A percentile compares a stretch with the other conserved stretches of the same genome.
These are phyloP conservation scores for Clarireedia paspali DNA, from an alignment of 2,329 filamentous ascomycete species.

Conservation along the genomic window DNA sequence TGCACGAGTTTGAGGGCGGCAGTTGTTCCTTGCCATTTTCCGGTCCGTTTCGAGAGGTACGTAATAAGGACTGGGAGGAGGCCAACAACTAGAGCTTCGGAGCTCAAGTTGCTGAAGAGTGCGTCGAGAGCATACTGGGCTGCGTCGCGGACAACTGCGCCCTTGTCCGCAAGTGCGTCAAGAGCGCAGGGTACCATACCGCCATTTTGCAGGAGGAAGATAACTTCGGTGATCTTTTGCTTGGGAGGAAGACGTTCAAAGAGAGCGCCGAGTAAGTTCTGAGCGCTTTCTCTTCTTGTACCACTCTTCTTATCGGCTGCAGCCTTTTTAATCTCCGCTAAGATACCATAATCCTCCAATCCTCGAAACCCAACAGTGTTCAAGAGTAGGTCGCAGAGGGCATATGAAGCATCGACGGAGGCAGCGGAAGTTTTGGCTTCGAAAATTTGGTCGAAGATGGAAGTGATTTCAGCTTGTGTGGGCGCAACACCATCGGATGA, in stretches of 20 bases:
- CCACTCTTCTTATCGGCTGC: conserved; percentile 91
- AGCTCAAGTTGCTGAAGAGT: conserved; percentile 68
- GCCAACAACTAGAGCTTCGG: conserved; percentile 77
- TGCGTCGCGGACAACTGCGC: conserved; percentile 77
- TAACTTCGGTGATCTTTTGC: conserved; percentile 70
- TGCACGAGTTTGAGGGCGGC: conserved; percentile 79
- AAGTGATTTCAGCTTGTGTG: conserved; percentile 56
- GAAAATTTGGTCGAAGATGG: conserved; percentile 60
- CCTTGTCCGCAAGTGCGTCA: conserved; percentile 86
- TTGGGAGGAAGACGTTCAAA: conserved; percentile 81
- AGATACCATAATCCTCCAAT: conserved; percentile 51
- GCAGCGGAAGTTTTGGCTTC: conserved; percentile 44
- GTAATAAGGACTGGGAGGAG: conserved; percentile 67
- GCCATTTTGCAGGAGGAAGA: conserved; percentile 76
- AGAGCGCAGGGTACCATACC: conserved; percentile 65
- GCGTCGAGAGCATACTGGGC: conserved; percentile 92
- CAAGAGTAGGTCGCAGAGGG: conserved; percentile 54
- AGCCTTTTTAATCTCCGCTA: conserved; percentile 64
- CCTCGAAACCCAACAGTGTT: conserved; percentile 59
- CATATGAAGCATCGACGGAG: conserved; percentile 56
- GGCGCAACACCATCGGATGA: conserved; percentile 37
- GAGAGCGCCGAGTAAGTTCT: conserved; percentile 89
- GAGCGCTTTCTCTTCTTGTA: conserved; percentile 76
- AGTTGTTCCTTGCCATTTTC: conserved; percentile 96
- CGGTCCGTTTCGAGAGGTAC: conserved; percentile 76